phyloP scores from a whole-genome alignment of 75 land plant species.

The Sequoiadendron giganteum region DNA sequence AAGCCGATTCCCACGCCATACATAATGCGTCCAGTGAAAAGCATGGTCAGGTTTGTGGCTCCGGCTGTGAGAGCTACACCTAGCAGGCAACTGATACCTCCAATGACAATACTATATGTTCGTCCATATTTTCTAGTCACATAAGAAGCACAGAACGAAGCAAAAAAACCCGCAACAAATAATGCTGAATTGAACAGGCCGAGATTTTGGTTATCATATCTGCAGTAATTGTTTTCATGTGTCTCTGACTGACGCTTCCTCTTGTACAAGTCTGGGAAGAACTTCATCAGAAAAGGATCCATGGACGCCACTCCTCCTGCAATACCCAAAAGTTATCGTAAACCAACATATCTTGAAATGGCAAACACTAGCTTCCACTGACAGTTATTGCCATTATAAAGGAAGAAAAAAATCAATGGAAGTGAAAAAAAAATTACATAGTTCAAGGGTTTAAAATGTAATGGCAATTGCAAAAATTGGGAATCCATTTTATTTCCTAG shows the following conservation, averaged over 20 bases:
- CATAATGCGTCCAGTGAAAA: slow-evolving; percentile 28
- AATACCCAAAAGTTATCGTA: not conserved
- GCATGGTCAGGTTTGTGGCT: slow-evolving; percentile 36
- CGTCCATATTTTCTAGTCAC: slow-evolving; percentile 39
- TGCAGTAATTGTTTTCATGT: slow-evolving; percentile 36
- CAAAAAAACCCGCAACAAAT: slow-evolving; percentile 42
- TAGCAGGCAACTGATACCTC: slow-evolving; percentile 36
- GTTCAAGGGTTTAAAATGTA: too few relatives aligned
- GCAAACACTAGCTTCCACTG: not conserved
- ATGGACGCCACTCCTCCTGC: slow-evolving; percentile 63
- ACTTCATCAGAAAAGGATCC: slow-evolving; percentile 50
- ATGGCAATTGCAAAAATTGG: too few relatives aligned
- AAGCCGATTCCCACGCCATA: slow-evolving; percentile 41
- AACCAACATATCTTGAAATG: not conserved
- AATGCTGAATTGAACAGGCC: slow-evolving; percentile 46
- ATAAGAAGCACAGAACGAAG: slow-evolving; percentile 30
- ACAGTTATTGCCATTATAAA: not conserved
- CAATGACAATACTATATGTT: slow-evolving; percentile 24
- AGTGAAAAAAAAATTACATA: not conserved
- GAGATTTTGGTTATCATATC: slow-evolving; percentile 39
- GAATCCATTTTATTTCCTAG: too few relatives aligned
- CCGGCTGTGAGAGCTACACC: slow-evolving; percentile 38
- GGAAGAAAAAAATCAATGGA: too few relatives aligned
- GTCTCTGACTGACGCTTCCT: slow-evolving; percentile 20
- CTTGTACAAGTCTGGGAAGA: slow-evolving; percentile 45